A percentile compares a stretch with the other conserved stretches of the same genome.
These are phyloP conservation scores for Trichoderma guizhouense DNA, from an alignment of 2,329 filamentous ascomycete species.

Conservation along the genomic window DNA sequence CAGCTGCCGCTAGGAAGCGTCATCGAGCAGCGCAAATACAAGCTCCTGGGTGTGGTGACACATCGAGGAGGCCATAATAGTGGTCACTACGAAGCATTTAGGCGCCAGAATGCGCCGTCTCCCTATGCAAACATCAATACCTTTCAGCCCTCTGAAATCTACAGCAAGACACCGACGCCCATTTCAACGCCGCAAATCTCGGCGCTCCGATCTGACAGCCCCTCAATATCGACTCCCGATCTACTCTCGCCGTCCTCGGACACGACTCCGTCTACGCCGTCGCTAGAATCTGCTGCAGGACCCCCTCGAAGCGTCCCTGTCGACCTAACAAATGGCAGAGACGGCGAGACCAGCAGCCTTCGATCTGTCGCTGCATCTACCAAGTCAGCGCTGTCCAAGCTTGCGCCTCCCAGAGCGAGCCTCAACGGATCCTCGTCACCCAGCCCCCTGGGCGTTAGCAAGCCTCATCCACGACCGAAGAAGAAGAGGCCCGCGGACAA, in stretches of 20 bases:
- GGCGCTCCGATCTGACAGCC: constrained; percentile 39
- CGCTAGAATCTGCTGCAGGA: constrained; percentile 34
- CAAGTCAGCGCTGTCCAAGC: constrained; percentile 49
- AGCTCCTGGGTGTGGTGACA: constrained; percentile 80
- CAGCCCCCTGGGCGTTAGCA: constrained; percentile 21
- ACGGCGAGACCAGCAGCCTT: constrained; percentile 50
- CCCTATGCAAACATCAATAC: constrained; percentile 81
- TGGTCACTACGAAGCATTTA: constrained; percentile 95
- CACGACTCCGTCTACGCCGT: constrained; percentile 36
- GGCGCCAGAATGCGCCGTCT: constrained; percentile 73
- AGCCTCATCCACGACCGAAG: constrained; percentile 46
- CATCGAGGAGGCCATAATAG: constrained; percentile 96
- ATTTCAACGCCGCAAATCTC: constrained; percentile 46
- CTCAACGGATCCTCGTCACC: constrained; percentile 26
- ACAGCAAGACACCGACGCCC: constrained; percentile 60
- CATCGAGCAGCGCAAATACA: constrained; percentile 74
- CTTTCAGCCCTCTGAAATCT: constrained; percentile 72
- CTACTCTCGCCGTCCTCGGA: constrained; percentile 40
- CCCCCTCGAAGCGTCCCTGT: constrained; percentile 34
- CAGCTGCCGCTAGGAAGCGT: constrained; percentile 77
- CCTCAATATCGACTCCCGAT: constrained; percentile 47
- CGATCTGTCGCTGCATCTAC: constrained; percentile 57
- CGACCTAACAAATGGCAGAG: constrained; percentile 31
- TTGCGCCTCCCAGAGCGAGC: constrained; percentile 40
- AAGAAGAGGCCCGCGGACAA: constrained; percentile 59